Conservation (phyloP, 2,329 filamentous ascomycete genomes). For the Colletotrichum brevisporum region DNA sequence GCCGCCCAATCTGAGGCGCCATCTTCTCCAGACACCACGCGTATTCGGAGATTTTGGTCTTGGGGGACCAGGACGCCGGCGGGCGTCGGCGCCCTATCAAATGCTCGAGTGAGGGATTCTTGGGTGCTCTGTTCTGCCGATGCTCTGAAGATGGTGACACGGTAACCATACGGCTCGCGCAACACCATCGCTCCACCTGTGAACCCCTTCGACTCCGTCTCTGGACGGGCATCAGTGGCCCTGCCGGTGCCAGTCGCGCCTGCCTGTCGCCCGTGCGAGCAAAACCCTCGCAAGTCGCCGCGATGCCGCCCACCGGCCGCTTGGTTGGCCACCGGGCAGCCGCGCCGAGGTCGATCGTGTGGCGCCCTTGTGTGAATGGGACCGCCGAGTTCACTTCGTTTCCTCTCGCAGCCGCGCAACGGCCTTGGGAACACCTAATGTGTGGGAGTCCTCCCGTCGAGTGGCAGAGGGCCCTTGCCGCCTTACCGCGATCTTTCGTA, state of each 20-base stretch:
- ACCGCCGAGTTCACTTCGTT: slow-evolving; percentile 18
- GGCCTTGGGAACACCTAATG: not conserved
- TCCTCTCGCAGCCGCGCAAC: slow-evolving; percentile 20
- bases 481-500: slow-evolving; percentile 25
- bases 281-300: slow-evolving; percentile 31
- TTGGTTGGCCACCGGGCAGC: slow-evolving; percentile 39
- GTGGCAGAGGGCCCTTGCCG: slow-evolving; percentile 31
- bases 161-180: slow-evolving; percentile 17
- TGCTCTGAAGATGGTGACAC: slow-evolving; percentile 9
- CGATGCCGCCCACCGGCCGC: slow-evolving; percentile 34
- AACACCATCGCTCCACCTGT: slow-evolving; percentile 30
- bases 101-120: not conserved
- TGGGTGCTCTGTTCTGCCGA: not conserved
- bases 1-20: slow-evolving; percentile 22
- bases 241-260: slow-evolving; percentile 26
- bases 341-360: slow-evolving; percentile 28
- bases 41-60: not conserved
- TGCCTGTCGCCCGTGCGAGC: slow-evolving; percentile 20
- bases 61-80: not conserved
- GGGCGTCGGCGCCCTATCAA: slow-evolving; percentile 13
- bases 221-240: not conserved
- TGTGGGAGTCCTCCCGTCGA: slow-evolving; percentile 31
- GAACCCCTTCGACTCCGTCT: slow-evolving; percentile 1
- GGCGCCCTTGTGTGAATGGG: slow-evolving; percentile 21
- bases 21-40: not conserved